Evolutionary conservation across 192 early-diverging fungal species (phyloP), one percentile per base, ranked within the genome.

Genomic region (Hyaloraphidium curvatum): DNA sequence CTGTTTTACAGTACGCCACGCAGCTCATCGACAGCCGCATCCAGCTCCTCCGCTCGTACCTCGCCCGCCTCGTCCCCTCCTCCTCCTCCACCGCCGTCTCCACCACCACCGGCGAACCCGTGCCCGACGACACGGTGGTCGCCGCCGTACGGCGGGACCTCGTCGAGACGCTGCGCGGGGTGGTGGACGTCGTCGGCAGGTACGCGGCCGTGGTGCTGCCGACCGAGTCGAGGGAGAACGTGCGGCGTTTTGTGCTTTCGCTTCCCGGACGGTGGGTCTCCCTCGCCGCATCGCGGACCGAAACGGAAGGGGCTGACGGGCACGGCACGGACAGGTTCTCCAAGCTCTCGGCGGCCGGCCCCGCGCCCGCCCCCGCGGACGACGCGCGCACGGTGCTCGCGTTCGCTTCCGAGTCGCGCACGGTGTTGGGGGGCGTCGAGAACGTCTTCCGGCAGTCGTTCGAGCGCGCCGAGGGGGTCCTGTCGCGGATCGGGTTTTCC

Each of bases 121-220:
- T n/a, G n/a, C n/a, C n/a, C n/a, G n/a, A n/a, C n/a, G n/a, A n/a
- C n/a, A n/a, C n/a, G n/a, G n/a, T n/a, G n/a, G n/a, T n/a, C n/a
- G n/a, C n/a, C n/a, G n/a, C n/a, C n/a, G n/a, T n/a, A n/a, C n/a
- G n/a, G 53, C 78, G 76, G n/a, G 91, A 92, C 39, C 77, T 92
- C 1, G 79, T 89, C 0, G 71, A 77, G 19, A 89, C 88, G 0
- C 67, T 96, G 25, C 73, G 86, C 23, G 79, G 79, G 27, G 91
- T 89, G 0, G 84, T 96, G 2, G 83, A 82, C 31, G 78, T 96
- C 3, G 73, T 96, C 28, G 82, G 80, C 22, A 75, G 80, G 29
- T 87, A 95, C 61, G 89, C 91, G 17, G 81, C 82, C 13, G 70
- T 78, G 2, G 81, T 81, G 48, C 67, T 96, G 33, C 86, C 91